Evolutionary conservation across 768 basidiomycete genomes (phyloP).

Genomic region (Boletus edulis): DNA sequence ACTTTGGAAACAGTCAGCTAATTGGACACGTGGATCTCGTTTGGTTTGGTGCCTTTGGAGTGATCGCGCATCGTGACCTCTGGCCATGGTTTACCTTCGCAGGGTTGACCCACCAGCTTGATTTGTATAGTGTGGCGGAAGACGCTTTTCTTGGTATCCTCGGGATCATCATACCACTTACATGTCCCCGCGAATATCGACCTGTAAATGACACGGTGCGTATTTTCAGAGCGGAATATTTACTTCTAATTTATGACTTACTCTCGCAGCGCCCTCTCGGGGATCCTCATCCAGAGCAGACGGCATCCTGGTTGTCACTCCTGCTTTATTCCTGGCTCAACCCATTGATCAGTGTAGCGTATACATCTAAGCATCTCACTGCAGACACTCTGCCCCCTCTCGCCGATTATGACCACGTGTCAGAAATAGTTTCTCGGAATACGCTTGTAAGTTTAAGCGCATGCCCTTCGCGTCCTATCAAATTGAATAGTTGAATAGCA

Average conservation of each 20-base stretch:
- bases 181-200: neutral
- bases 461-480: neutral
- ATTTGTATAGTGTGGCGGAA: neutral
- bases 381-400: constrained; percentile 43
- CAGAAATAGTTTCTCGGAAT: constrained; percentile 29
- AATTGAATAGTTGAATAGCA: neutral
- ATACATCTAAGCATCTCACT: constrained; percentile 40
- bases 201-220: constrained; percentile 1
- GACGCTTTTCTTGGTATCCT: constrained; percentile 1
- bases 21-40: constrained; percentile 16
- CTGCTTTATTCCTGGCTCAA: constrained; percentile 54
- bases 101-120: neutral
- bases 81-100: constrained; percentile 8
- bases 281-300: constrained; percentile 38
- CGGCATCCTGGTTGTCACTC: constrained; percentile 33
- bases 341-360: constrained; percentile 41
- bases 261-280: neutral
- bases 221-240: neutral
- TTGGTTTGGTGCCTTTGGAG: constrained; percentile 1
- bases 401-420: constrained; percentile 44
- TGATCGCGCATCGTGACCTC: neutral
- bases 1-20: neutral
- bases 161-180: constrained; percentile 6
- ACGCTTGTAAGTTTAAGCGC: constrained; percentile 25
- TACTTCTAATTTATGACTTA: constrained; percentile 2